Base-by-base conservation (phyloP, 164 flowering plant genomes). In the Magnolia kwangsiensis region DNA sequence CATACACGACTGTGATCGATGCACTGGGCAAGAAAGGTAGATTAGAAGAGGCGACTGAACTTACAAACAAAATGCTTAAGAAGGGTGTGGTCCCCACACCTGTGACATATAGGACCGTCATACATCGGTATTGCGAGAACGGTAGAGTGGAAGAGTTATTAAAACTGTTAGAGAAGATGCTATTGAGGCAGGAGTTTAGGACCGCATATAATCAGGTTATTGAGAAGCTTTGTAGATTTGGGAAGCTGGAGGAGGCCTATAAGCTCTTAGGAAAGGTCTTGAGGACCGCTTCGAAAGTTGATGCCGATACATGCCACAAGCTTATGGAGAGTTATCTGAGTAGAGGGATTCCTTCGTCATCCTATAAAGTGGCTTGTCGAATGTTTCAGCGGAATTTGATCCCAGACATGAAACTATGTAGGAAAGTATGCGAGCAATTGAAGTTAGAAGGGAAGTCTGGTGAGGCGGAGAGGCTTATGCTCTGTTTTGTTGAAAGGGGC, bases 341-440 rank as follows among this genome's bases (percentile, higher is more conserved):
- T 16, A 85, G 87, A 74, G 94, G 89, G 67, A 71, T 74, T 74
- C 86, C 92, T 75, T 64, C 89, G 45, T 79, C 76, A 20, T 87
- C 99, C 23, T 91, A 90, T 78, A 90, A 88, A 75, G 94, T 96
- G 37, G 97, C 96, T 69, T 89, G 90, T 75, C 80, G 91, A 66
- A 96, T 96, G 99, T 96, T 96, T 72, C 77, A 81, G 27, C 82
- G 93, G 59, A 95, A 95, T 80, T 76, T 92, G 83, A 84, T 91
- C 78, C 99, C 97, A 73, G 90, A 95, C 82, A 67, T 89, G 20
- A 88, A 87, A 82, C 71, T 95, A 71, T 95, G 96, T 86, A 85
- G 87, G 83, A 90, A 85, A 79, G 87, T 92, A 78, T 82, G 87
- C 69, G 80, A 91, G 79, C 87, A 68, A 74, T 82, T 95, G 74